Evolutionary conservation across 2,329 filamentous ascomycete genomes (phyloP).

Genomic region (Aspergillus caelatus): DNA sequence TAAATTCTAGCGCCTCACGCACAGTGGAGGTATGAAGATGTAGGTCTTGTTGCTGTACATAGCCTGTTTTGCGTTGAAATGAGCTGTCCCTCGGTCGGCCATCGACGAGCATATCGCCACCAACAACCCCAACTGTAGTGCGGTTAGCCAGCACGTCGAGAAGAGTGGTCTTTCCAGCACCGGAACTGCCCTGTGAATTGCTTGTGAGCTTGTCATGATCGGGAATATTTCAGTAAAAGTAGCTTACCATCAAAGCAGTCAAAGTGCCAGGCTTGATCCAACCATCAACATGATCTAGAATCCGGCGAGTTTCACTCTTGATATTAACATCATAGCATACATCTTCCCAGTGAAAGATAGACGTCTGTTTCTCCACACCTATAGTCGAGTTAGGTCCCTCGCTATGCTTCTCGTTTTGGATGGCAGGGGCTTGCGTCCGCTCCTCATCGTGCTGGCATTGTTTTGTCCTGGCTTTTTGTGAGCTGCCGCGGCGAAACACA

Average conservation of each 20-base stretch:
- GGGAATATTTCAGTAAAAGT: neutral
- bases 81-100: slow-evolving; percentile 57
- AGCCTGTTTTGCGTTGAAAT: slow-evolving; percentile 64
- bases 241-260: slow-evolving; percentile 54
- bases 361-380: slow-evolving; percentile 55
- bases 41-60: slow-evolving; percentile 71
- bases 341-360: slow-evolving; percentile 79
- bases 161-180: slow-evolving; percentile 63
- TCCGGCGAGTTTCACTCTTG: slow-evolving; percentile 69
- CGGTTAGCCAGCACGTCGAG: slow-evolving; percentile 60
- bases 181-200: slow-evolving; percentile 52
- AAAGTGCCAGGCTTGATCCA: slow-evolving; percentile 58
- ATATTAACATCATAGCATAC: slow-evolving; percentile 79
- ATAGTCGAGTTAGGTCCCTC: neutral
- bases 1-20: slow-evolving; percentile 81
- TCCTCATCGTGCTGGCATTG: slow-evolving; percentile 10
- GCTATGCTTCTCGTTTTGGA: neutral
- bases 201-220: neutral
- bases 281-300: slow-evolving; percentile 53
- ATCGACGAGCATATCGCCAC: slow-evolving; percentile 67
- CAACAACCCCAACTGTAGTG: slow-evolving; percentile 62
- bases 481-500: slow-evolving; percentile 12
- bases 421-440: neutral
- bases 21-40: slow-evolving; percentile 82
- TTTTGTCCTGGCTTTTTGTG: slow-evolving; percentile 6